These are phyloP conservation scores for Xylariaceae sp. DNA, from an alignment of 2,329 filamentous ascomycete genomes.

Conservation along the genomic window DNA sequence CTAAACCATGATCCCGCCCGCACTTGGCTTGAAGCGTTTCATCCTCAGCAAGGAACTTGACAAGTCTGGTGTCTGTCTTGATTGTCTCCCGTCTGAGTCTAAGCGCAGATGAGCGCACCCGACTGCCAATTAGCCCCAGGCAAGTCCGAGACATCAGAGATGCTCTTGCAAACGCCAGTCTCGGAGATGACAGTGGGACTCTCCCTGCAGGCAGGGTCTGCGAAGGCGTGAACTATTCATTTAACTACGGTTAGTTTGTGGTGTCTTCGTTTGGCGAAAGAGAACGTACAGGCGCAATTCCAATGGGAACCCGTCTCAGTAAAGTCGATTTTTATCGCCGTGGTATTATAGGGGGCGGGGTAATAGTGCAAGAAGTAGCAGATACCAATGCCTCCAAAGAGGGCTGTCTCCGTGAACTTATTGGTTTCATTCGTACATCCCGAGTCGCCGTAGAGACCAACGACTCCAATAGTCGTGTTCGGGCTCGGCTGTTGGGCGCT, in stretches of 20 bases:
- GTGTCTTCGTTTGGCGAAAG: background rate
- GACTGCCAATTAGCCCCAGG: slow-evolving; percentile 4
- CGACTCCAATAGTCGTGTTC: slow-evolving; percentile 7
- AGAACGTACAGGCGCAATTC: slow-evolving; percentile 10
- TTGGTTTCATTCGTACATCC: slow-evolving; percentile 12
- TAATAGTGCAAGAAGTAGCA: slow-evolving; percentile 10
- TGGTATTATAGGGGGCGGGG: slow-evolving; percentile 5
- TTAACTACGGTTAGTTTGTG: slow-evolving; percentile 6
- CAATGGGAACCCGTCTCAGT: slow-evolving; percentile 4
- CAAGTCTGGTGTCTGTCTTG: background rate
- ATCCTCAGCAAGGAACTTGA: too few species aligned
- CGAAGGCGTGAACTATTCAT: slow-evolving; percentile 11
- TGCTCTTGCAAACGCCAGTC: slow-evolving; percentile 7
- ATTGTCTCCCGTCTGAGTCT: slow-evolving; percentile 2
- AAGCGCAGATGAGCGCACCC: slow-evolving; percentile 11
- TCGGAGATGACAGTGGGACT: slow-evolving; percentile 6
- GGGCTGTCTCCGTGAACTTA: slow-evolving; percentile 4
- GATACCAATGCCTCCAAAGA: slow-evolving; percentile 11
- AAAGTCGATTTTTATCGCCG: slow-evolving; percentile 10
- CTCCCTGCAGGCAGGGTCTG: slow-evolving; percentile 7
- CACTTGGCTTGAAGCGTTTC: too few species aligned
- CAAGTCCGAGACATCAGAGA: slow-evolving; percentile 6
- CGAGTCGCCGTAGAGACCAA: slow-evolving; percentile 10
- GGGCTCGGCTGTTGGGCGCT: slow-evolving; percentile 1
- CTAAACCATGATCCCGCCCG: too few species aligned